A percentile compares a stretch with the other conserved stretches of the same genome.
Evolutionary conservation across 768 basidiomycete genomes (phyloP).

Genomic region (Mycena amicta): DNA sequence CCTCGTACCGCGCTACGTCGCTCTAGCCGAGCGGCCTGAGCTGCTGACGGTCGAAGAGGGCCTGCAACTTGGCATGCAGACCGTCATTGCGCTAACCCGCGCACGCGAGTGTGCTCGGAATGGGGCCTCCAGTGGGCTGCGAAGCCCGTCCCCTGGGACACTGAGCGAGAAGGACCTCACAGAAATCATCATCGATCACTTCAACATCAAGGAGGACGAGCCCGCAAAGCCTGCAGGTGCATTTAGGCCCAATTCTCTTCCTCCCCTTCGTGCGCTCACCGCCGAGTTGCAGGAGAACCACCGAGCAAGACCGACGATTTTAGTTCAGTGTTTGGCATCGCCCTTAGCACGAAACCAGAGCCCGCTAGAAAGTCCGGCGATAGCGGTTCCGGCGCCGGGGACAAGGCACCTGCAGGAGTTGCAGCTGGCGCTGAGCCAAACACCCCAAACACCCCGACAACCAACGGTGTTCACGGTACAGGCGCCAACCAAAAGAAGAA

Average conservation of each 20-base stretch:
- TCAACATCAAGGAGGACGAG: slow-evolving; percentile 28
- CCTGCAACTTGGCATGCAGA: slow-evolving; percentile 53
- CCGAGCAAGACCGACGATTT: slow-evolving; percentile 19
- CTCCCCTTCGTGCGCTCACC: slow-evolving; percentile 15
- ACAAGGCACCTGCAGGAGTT: slow-evolving; percentile 16
- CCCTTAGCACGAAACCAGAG: neutral
- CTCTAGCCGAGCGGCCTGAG: slow-evolving; percentile 52
- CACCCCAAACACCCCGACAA: slow-evolving; percentile 4
- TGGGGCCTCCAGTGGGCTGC: slow-evolving; percentile 6
- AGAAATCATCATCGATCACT: slow-evolving; percentile 37
- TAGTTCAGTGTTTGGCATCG: neutral
- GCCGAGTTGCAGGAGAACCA: slow-evolving; percentile 19
- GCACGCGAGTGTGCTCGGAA: slow-evolving; percentile 22
- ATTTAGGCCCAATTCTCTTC: slow-evolving; percentile 32
- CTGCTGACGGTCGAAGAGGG: slow-evolving; percentile 60
- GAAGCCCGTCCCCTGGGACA: slow-evolving; percentile 19
- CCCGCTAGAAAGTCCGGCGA: neutral
- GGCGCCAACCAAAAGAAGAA: slow-evolving; percentile 18
- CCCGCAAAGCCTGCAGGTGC: slow-evolving; percentile 33
- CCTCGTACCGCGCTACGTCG: slow-evolving; percentile 57
- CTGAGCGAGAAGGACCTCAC: slow-evolving; percentile 23
- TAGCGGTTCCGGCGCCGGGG: slow-evolving; percentile 15
- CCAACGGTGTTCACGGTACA: slow-evolving; percentile 5
- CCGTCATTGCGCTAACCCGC: slow-evolving; percentile 37
- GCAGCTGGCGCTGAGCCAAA: slow-evolving; percentile 9